phyloP scores from a whole-genome alignment of 2,329 filamentous ascomycete genomes.

The Neopestalotiopsis rosae region DNA sequence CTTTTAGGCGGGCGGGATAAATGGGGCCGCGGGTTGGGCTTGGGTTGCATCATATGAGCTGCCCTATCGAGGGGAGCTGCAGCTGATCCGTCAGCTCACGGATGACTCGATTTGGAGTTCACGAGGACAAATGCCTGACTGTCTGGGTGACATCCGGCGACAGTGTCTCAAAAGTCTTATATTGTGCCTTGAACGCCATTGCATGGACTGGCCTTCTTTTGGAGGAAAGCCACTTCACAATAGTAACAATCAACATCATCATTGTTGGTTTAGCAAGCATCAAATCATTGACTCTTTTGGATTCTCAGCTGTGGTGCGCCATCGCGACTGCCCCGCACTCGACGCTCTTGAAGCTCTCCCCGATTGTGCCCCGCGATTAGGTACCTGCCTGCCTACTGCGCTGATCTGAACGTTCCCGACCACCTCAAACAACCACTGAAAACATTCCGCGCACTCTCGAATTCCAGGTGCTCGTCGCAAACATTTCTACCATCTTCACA shows the following conservation, averaged over 20 bases:
- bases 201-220: not conserved
- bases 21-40: slow-evolving; percentile 13
- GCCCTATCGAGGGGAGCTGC: slow-evolving; percentile 6
- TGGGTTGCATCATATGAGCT: slow-evolving; percentile 13
- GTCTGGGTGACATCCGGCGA: slow-evolving; percentile 2
- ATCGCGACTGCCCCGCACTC: slow-evolving; percentile 15
- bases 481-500: not conserved
- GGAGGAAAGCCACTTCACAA: not conserved
- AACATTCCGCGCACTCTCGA: not conserved
- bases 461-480: not conserved
- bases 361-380: slow-evolving; percentile 1
- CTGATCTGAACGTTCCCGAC: not conserved
- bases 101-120: slow-evolving; percentile 14
- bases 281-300: not conserved
- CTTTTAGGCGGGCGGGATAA: not conserved
- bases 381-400: not conserved
- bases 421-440: not conserved
- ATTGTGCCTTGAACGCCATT: not conserved
- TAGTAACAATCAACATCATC: not conserved
- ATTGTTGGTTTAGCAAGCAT: not conserved
- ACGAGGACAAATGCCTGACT: slow-evolving; percentile 10
- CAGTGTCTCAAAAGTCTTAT: not conserved
- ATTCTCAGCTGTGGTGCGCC: not conserved
- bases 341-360: not conserved
- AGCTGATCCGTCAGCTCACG: slow-evolving; percentile 12